These are phyloP conservation scores for Rhizoctonia solani DNA, from an alignment of 1,284 basidiomycete genomes.

Conservation along the genomic window DNA sequence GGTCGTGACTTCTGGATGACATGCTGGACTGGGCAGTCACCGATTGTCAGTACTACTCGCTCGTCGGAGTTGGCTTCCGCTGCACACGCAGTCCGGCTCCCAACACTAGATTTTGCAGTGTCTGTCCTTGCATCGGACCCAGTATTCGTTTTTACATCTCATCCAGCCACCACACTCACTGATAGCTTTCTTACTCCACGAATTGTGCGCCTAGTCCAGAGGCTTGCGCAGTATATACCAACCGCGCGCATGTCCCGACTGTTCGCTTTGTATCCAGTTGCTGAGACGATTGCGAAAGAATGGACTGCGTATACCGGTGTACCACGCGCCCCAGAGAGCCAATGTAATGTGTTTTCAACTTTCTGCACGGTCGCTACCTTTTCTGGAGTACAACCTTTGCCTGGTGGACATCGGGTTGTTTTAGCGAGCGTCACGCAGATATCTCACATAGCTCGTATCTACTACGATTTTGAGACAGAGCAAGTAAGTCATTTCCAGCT, in stretches of 20 bases:
- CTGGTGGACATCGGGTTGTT: background rate
- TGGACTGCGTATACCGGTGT: slow-evolving; percentile 11
- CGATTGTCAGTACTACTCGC: background rate
- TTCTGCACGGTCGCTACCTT: slow-evolving; percentile 30
- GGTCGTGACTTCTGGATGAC: slow-evolving; percentile 30
- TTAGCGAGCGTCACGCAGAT: background rate
- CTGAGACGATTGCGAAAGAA: slow-evolving; percentile 10
- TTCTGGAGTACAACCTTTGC: slow-evolving; percentile 7
- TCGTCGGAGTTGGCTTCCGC: background rate
- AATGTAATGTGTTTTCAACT: slow-evolving; percentile 29
- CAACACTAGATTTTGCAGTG: slow-evolving; percentile 18
- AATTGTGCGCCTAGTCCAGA: background rate
- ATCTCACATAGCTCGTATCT: background rate
- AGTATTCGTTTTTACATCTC: slow-evolving; percentile 20
- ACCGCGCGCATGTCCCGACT: slow-evolving; percentile 22
- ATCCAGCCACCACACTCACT: background rate
- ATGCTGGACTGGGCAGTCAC: slow-evolving; percentile 14
- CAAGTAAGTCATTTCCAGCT: background rate
- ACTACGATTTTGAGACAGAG: slow-evolving; percentile 31
- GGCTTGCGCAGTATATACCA: slow-evolving; percentile 5
- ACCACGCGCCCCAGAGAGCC: slow-evolving; percentile 22
- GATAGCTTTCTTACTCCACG: background rate
- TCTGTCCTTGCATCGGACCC: slow-evolving; percentile 22
- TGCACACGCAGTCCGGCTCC: background rate
- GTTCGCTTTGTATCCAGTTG: slow-evolving; percentile 14